A percentile compares a stretch with the other conserved stretches of the same genome.
These are phyloP conservation scores for Taphrina deformans DNA, from an alignment of 1,139 yeast genomes.

Conservation along the genomic window DNA sequence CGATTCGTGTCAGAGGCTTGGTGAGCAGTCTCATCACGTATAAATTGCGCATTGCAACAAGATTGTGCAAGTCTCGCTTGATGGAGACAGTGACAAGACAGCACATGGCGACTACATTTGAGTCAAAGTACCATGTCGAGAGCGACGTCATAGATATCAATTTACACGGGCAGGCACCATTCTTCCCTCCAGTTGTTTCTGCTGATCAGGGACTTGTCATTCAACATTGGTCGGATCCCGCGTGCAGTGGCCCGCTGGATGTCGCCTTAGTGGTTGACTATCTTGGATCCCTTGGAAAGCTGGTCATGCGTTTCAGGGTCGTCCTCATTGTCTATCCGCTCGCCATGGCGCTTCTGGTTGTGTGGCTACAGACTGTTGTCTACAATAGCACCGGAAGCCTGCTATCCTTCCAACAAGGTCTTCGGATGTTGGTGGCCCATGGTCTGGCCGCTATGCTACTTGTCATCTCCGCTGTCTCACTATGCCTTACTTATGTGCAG, in stretches of 20 bases:
- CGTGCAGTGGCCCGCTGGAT: conserved; percentile 38
- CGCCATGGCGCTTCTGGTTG: conserved; percentile 41
- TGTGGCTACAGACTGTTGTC: conserved; percentile 42
- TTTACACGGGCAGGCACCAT: conserved; percentile 76
- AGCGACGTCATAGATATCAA: conserved; percentile 51
- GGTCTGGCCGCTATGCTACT: conserved; percentile 41
- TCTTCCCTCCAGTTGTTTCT: conserved; percentile 52
- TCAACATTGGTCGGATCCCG: conserved; percentile 46
- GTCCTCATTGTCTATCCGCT: conserved; percentile 45
- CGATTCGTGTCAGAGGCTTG: conserved; percentile 52
- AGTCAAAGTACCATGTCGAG: conserved; percentile 73
- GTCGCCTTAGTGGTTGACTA: conserved; percentile 46
- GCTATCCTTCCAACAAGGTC: conserved; percentile 55
- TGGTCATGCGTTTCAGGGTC: conserved; percentile 46
- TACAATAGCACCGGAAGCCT: conserved; percentile 48
- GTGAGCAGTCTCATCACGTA: conserved; percentile 67
- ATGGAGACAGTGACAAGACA: conserved; percentile 72
- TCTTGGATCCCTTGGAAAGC: conserved; percentile 45
- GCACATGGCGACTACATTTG: conserved; percentile 63
- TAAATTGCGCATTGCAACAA: conserved; percentile 45
- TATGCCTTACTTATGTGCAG: conserved; percentile 41
- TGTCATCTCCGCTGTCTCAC: conserved; percentile 49
- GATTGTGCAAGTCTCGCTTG: conserved; percentile 37
- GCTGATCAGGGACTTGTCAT: conserved; percentile 43
- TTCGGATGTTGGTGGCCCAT: conserved; percentile 47